These are phyloP conservation scores for Cordyceps javanica DNA, from an alignment of 2,329 filamentous ascomycete genomes.

Conservation along the genomic window DNA sequence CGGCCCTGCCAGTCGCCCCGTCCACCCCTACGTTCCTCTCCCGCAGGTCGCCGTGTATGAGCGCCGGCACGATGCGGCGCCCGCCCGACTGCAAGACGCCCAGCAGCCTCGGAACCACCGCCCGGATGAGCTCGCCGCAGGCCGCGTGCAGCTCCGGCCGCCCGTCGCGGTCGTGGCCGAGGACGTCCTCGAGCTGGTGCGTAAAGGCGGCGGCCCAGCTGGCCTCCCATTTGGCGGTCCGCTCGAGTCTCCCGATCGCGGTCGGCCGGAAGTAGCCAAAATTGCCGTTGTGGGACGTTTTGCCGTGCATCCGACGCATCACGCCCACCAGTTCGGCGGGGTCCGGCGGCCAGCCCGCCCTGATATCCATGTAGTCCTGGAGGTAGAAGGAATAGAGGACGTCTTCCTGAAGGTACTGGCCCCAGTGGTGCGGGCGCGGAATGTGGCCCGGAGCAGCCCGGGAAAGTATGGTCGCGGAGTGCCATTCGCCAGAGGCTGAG, in stretches of 20 bases:
- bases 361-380: too few species aligned
- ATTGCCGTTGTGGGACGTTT: conserved; percentile 24
- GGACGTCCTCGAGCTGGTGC: conserved; percentile 6
- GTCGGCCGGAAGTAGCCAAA: conserved; percentile 30
- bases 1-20: conserved; percentile 20
- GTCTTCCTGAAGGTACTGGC: too few species aligned
- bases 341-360: too few species aligned
- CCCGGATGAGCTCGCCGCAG: conserved; percentile 17
- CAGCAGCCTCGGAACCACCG: conserved; percentile 26
- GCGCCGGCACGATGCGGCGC: conserved; percentile 24
- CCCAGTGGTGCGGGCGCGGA: too few species aligned
- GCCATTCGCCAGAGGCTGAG: too few species aligned
- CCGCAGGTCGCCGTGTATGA: conserved; percentile 29
- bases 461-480: too few species aligned
- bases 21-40: conserved; percentile 27
- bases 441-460: too few species aligned
- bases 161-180: conserved; percentile 4
- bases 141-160: conserved; percentile 20
- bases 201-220: conserved; percentile 31
- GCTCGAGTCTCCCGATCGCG: conserved; percentile 23
- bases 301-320: conserved; percentile 23
- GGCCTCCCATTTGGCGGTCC: conserved; percentile 25
- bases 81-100: conserved; percentile 24
- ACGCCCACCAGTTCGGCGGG: not conserved
- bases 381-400: too few species aligned